Base-by-base conservation (phyloP, 768 basidiomycete genomes). In the Russula vinacea region DNA sequence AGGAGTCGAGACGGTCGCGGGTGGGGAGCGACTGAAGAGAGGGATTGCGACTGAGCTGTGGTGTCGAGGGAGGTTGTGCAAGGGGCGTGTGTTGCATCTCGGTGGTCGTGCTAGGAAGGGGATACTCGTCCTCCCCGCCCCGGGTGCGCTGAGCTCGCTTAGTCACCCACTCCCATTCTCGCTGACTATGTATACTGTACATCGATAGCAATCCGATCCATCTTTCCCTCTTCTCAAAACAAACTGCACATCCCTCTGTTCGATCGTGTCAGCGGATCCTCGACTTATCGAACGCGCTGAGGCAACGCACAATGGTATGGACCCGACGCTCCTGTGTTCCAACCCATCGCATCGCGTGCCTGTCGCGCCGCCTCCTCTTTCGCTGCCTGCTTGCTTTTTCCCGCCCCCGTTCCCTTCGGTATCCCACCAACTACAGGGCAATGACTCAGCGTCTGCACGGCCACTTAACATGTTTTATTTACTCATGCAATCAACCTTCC, bases 311-410 rank as follows among this genome's bases (percentile, higher is more conserved):
- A 65, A 24, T 50, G 26, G 33, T 61, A 56, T 17, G 47, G 39
- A 6, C 59, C 59, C 16, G 17, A 45, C 13, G 62, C 65, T 32
- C 50, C 44, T 53, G 76, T 73, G 60, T 84, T 83, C 89, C 89
- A 90, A 39, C 89, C 89, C 87, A 91, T 86, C 10, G 82, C 80
- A 70, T 84, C 82, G 74, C 83, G 89, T 10, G 89, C 89, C 68
- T 84, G 77, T 62, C 82, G 79, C 19, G 89, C 89, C 0, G 89
- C 89, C 61, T 87, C 86, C 70, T 91, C 89, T 73, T 90, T 91
- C 8, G 89, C 89, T 2, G 83, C 74, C 70, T 91, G 89, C 73
- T 91, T 91, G 73, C 79, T 87, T 58, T 79, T 76, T 33, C 88
- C 87, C n/a, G 72, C 73, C 2, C 89, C 90, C 55, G 77, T 74